Evolutionary conservation across 2,329 filamentous ascomycete species (phyloP), one percentile per base, ranked within the genome.

Genomic region (Cytospora piceae): DNA sequence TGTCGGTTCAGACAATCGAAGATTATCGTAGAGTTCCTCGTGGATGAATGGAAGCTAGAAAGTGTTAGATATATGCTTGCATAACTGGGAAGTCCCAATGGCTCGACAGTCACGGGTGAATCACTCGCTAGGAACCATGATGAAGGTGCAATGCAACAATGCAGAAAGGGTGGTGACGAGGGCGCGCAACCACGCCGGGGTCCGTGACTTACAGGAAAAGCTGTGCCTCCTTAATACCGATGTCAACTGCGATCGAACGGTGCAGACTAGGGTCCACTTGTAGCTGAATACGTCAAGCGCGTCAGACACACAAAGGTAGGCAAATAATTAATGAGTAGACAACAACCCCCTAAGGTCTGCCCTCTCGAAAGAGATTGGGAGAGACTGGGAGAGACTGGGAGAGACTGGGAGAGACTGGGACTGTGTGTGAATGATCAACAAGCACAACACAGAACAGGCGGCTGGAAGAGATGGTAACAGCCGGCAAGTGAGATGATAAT

Each of bases 331-430:
- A 63, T 63, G 53, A 51, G 52, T 42, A 52, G 57, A 55, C n/a
- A 49, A 53, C 53, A 24, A 46, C 53, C 54, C 61, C 53, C 49
- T 37, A 63, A 57, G 57, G 53, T 32, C 31, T 24, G 31, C 42
- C 53, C 56, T 57, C 51, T 29, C 27, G 39, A 52, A 39, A 52
- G 60, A 62, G 52, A 62, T 62, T 62, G 60, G 60, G 60, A 62
- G 53, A 31, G 54, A 57, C 39, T 63, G 53, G 61, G 61, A 29
- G 29, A 31, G 14, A 27, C 53, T 49, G 46, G 46, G 46, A n/a
- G 5, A 29, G 27, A 29, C n/a, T n/a, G n/a, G n/a, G n/a, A n/a
- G 29, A 29, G 20, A 32, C 53, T 49, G 46, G 46, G 46, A n/a
- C n/a, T 24, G 55, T 29, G 37, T 49, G 56, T 31, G 39, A 29